A percentile compares a stretch with the other conserved stretches of the same genome.
Evolutionary conservation across 192 early-diverging fungal species (phyloP).

Genomic region (Podila minutissima): DNA sequence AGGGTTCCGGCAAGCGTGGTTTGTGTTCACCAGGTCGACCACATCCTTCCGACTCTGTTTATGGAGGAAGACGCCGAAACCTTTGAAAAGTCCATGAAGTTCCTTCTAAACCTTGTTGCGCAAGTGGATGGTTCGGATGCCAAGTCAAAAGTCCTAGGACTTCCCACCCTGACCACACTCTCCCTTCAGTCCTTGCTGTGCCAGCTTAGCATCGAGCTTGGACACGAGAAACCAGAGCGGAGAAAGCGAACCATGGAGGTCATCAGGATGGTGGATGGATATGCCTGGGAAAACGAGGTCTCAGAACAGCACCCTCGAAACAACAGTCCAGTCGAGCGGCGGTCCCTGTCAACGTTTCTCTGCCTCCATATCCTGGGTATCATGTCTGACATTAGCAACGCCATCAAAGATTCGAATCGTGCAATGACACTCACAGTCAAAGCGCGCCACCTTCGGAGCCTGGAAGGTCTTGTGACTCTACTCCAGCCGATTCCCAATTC

Average conservation of each 20-base stretch:
- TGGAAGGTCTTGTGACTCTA: slow-evolving; percentile 6
- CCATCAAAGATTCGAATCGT: slow-evolving; percentile 11
- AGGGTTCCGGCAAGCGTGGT: slow-evolving; percentile 3
- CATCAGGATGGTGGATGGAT: slow-evolving; percentile 19
- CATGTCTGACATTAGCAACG: slow-evolving; percentile 37
- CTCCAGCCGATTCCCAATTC: neutral
- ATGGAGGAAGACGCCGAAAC: slow-evolving; percentile 6
- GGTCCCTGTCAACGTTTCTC: slow-evolving; percentile 20
- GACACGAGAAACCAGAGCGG: slow-evolving; percentile 5
- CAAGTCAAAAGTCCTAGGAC: neutral
- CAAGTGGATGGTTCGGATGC: slow-evolving; percentile 1
- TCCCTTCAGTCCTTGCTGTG: slow-evolving; percentile 22
- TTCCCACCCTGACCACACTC: slow-evolving; percentile 10
- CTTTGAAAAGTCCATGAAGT: slow-evolving; percentile 11
- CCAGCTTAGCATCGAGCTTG: slow-evolving; percentile 23
- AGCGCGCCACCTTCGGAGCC: slow-evolving; percentile 26
- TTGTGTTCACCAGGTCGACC: slow-evolving; percentile 29
- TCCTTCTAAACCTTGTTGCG: slow-evolving; percentile 15
- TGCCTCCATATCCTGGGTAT: slow-evolving; percentile 32
- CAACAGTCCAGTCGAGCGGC: slow-evolving; percentile 1
- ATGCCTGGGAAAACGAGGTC: slow-evolving; percentile 11
- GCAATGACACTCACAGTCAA: slow-evolving; percentile 18
- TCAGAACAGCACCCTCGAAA: neutral
- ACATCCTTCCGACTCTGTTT: slow-evolving; percentile 23
- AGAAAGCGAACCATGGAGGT: slow-evolving; percentile 12